Conservation (phyloP, 352 stramenopile genomes). For the Pythium utonaiense region DNA sequence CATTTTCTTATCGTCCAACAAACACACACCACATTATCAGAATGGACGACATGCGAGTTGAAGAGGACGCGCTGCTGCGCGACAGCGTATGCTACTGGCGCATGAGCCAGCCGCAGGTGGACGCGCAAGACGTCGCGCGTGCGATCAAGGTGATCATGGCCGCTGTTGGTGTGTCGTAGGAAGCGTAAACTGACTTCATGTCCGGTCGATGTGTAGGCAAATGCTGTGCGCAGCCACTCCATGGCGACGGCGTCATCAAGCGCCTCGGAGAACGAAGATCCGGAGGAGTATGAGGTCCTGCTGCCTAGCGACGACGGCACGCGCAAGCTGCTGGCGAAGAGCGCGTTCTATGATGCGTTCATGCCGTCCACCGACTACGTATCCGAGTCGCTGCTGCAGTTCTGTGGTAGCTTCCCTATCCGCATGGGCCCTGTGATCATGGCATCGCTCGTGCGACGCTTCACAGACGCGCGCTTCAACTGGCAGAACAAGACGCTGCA, state of each 20-base stretch:
- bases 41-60: neutral
- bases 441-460: slow-evolving; percentile 50
- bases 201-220: neutral
- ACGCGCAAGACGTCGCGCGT: neutral
- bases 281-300: slow-evolving; percentile 57
- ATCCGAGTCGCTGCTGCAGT: slow-evolving; percentile 51
- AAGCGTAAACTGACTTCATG: too few species aligned
- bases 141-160: neutral
- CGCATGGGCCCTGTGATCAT: slow-evolving; percentile 44
- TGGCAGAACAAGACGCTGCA: slow-evolving; percentile 81
- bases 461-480: slow-evolving; percentile 75
- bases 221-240: neutral
- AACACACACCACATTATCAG: neutral
- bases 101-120: slow-evolving; percentile 15
- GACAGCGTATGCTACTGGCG: slow-evolving; percentile 28
- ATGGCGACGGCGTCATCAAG: slow-evolving; percentile 1
- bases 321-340: slow-evolving; percentile 43
- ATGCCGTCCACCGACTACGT: slow-evolving; percentile 45
- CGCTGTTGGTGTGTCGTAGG: too few species aligned
- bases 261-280: slow-evolving; percentile 25
- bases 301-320: slow-evolving; percentile 41
- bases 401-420: slow-evolving; percentile 61
- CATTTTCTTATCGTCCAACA: neutral
- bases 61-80: slow-evolving; percentile 5
- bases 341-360: slow-evolving; percentile 48